Percentiles rank a stretch among this genome's conserved stretches.
Conservation (phyloP, 495 filamentous ascomycete species). For the Sabuloglossum arenarium region DNA sequence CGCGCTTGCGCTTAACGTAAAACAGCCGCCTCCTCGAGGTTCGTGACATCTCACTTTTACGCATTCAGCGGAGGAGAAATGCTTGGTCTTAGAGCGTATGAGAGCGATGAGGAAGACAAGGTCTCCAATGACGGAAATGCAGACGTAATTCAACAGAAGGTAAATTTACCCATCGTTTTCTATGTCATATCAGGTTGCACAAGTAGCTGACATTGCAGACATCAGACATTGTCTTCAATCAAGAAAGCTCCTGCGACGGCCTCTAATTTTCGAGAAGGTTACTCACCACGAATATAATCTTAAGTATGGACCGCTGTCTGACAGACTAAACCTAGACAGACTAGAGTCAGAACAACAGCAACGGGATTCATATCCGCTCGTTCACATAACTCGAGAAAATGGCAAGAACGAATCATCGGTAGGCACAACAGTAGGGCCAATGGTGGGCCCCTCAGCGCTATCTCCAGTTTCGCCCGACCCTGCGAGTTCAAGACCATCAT, state of each 20-base stretch:
- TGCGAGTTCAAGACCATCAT: constrained; percentile 23
- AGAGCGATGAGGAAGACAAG: constrained; percentile 1
- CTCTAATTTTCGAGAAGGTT: not conserved
- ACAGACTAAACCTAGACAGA: not conserved
- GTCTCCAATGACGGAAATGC: not conserved
- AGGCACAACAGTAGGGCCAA: not conserved
- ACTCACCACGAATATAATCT: not conserved
- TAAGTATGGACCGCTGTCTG: not conserved
- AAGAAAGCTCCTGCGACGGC: not conserved
- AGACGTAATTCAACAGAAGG: not conserved
- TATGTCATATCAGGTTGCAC: not conserved
- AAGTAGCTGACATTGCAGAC: constrained; percentile 1
- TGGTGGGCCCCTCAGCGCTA: not conserved
- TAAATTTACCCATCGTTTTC: not conserved
- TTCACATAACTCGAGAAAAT: not conserved
- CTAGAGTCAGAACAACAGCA: not conserved
- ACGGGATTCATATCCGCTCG: not conserved
- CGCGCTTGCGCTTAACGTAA: not conserved
- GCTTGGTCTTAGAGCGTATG: constrained; percentile 1
- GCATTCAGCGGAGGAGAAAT: not conserved
- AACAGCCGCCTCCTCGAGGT: not conserved
- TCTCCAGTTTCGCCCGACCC: not conserved
- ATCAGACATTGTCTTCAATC: not conserved
- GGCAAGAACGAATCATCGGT: not conserved
- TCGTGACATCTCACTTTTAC: too few relatives aligned